Percentiles rank a stretch among this genome's conserved stretches.
Evolutionary conservation across 164 flowering plant genomes (phyloP).

Genomic region (Aristolochia californica): DNA sequence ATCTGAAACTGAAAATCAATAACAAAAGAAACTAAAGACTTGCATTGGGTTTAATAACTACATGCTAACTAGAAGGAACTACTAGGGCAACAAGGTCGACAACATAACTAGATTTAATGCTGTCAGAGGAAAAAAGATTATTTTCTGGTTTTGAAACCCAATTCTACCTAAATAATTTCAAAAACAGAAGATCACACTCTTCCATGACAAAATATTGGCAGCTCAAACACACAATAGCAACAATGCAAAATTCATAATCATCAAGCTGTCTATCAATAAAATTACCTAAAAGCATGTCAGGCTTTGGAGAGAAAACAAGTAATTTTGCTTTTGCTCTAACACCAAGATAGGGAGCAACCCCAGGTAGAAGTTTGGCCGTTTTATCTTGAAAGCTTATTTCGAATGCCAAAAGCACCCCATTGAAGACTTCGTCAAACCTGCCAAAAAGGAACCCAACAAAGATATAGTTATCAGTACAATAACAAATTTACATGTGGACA

Average conservation of each 20-base stretch:
- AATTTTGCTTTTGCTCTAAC: slow-evolving; percentile 46
- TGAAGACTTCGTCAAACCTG: slow-evolving; percentile 67
- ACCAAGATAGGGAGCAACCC: slow-evolving; percentile 55
- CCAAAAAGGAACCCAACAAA: background rate
- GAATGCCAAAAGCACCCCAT: slow-evolving; percentile 75
- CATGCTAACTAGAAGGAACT: too few species aligned
- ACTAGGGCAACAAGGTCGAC: too few species aligned
- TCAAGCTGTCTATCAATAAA: background rate
- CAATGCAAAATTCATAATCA: background rate
- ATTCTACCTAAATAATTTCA: background rate
- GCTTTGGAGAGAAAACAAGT: slow-evolving; percentile 68
- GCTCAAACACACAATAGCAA: background rate
- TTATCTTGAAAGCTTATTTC: slow-evolving; percentile 21
- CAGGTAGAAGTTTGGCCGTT: slow-evolving; percentile 45
- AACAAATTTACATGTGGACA: too few species aligned
- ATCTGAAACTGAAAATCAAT: too few species aligned
- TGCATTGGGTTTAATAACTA: too few species aligned
- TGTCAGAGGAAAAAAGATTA: background rate
- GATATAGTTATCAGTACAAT: too few species aligned
- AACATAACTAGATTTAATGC: background rate
- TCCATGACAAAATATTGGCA: background rate
- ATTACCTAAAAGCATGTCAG: slow-evolving; percentile 69
- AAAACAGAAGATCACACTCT: background rate
- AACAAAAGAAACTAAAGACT: too few species aligned
- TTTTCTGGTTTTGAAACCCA: background rate